These are phyloP conservation scores for Cadophora gregata DNA, from an alignment of 2,329 filamentous ascomycete genomes.

Conservation along the genomic window DNA sequence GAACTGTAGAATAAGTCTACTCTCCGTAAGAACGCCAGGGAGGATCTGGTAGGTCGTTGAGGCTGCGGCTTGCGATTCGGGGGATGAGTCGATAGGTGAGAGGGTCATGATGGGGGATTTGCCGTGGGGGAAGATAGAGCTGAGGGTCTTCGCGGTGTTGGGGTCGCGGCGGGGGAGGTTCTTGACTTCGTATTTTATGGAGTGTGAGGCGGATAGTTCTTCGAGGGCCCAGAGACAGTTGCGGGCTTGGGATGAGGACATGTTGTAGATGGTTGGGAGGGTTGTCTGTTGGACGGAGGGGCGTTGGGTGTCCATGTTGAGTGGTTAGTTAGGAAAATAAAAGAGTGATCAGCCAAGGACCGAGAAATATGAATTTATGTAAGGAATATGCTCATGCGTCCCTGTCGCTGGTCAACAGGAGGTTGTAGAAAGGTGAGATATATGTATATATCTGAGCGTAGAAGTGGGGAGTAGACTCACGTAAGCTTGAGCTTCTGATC, in stretches of 20 bases:
- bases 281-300: slow-evolving; percentile 21
- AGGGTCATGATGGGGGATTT: slow-evolving; percentile 41
- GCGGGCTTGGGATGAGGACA: slow-evolving; percentile 37
- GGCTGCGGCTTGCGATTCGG: slow-evolving; percentile 5
- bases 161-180: slow-evolving; percentile 34
- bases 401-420: too few relatives aligned
- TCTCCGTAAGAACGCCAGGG: slow-evolving; percentile 38
- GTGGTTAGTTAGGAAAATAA: not conserved
- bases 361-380: not conserved
- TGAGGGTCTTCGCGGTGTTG: slow-evolving; percentile 29
- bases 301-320: not conserved
- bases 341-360: too few relatives aligned
- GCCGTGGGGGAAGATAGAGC: slow-evolving; percentile 36
- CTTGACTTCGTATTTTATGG: slow-evolving; percentile 37
- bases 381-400: not conserved
- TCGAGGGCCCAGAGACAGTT: slow-evolving; percentile 41
- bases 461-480: not conserved
- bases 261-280: slow-evolving; percentile 38
- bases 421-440: too few relatives aligned
- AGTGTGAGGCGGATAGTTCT: slow-evolving; percentile 34
- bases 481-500: not conserved
- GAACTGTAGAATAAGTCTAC: slow-evolving; percentile 40
- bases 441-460: not conserved
- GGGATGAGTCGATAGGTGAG: slow-evolving; percentile 17
- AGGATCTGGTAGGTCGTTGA: slow-evolving; percentile 20